These are phyloP conservation scores for Podosphaera fusca DNA, from an alignment of 2,329 filamentous ascomycete genomes.

Conservation along the genomic window DNA sequence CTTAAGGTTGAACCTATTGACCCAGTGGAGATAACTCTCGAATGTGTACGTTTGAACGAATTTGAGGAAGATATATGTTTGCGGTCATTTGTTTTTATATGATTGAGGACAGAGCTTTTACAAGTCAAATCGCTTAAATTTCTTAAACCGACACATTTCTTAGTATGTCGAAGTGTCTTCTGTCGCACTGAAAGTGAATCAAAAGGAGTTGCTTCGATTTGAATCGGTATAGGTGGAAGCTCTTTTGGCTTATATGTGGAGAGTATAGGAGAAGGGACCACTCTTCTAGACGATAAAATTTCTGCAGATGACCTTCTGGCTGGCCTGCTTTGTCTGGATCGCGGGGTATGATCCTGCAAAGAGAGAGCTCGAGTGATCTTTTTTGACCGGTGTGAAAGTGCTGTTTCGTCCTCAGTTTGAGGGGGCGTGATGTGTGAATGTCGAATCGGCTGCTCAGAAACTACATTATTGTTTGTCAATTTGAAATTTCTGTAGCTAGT, in stretches of 20 bases:
- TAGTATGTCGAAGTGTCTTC: constrained; percentile 36
- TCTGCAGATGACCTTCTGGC: background rate
- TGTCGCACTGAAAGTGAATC: constrained; percentile 23
- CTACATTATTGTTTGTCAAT: constrained; percentile 28
- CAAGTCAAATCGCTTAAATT: constrained; percentile 19
- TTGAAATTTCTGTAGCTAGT: constrained; percentile 32
- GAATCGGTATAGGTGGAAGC: background rate
- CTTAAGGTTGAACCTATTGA: constrained; percentile 27
- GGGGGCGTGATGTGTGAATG: background rate
- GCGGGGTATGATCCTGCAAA: background rate
- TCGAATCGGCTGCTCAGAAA: constrained; percentile 20
- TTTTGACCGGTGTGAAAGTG: background rate
- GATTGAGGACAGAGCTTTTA: constrained; percentile 18
- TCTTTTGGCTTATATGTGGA: background rate
- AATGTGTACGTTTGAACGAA: constrained; percentile 5
- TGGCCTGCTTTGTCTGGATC: background rate
- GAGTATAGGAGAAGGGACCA: background rate
- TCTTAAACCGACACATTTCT: constrained; percentile 28
- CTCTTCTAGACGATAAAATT: background rate
- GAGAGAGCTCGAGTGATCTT: background rate
- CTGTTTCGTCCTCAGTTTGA: background rate
- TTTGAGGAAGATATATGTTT: background rate
- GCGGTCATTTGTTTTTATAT: background rate
- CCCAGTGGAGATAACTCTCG: constrained; percentile 25
- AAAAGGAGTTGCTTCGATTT: constrained; percentile 29